These are phyloP conservation scores for Dalbergia cochinchinensis DNA, from an alignment of 306 rosid species.

Conservation along the genomic window DNA sequence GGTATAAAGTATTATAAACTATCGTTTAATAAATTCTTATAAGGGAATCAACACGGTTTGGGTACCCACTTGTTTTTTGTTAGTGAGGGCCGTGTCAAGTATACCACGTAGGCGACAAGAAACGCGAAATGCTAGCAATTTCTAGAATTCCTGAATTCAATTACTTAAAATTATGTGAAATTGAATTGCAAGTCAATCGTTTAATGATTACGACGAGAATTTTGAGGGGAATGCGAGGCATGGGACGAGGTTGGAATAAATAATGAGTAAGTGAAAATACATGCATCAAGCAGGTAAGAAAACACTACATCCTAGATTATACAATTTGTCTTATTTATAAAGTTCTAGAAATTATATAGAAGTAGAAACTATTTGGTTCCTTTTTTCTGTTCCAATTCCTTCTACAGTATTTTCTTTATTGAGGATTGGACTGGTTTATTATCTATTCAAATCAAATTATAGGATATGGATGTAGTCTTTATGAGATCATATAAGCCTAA, in stretches of 20 bases:
- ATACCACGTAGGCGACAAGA: neutral
- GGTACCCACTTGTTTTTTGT: neutral
- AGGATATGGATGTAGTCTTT: too few species aligned
- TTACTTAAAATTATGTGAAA: neutral
- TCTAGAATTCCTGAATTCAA: neutral
- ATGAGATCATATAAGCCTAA: too few species aligned
- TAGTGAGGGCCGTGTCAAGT: neutral
- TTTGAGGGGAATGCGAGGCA: slow-evolving; percentile 64
- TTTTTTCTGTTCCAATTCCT: too few species aligned
- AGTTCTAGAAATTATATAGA: neutral
- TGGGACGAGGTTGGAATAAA: neutral
- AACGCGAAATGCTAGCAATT: too few species aligned
- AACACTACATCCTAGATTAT: neutral
- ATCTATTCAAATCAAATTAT: too few species aligned
- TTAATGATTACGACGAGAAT: slow-evolving; percentile 60
- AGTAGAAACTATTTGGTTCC: too few species aligned
- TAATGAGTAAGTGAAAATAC: neutral
- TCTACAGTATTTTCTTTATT: too few species aligned
- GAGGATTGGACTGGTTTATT: too few species aligned
- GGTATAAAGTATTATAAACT: too few species aligned
- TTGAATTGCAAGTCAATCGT: slow-evolving; percentile 53
- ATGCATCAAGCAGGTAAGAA: neutral
- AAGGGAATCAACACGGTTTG: neutral
- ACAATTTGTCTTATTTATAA: neutral
- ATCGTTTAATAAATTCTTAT: neutral